phyloP scores from a whole-genome alignment of 108 stramenopile species.

The Chaetoceros muelleri region DNA sequence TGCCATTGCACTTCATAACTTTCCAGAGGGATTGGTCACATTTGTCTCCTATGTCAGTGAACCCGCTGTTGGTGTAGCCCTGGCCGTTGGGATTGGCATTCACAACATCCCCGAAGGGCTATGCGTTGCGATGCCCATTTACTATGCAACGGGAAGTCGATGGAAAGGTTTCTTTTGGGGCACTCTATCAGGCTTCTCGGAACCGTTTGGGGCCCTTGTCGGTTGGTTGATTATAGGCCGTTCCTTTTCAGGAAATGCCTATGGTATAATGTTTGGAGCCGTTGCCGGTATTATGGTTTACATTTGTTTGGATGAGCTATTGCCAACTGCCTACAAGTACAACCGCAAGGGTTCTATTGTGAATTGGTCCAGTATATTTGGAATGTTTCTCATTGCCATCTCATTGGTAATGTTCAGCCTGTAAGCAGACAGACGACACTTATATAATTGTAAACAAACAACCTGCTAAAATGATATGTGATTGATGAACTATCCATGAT shows the following conservation, averaged over 20 bases:
- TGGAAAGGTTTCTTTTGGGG: conserved; percentile 77
- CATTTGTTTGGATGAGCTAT: conserved; percentile 11
- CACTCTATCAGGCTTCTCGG: conserved; percentile 55
- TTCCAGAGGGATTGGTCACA: conserved; percentile 87
- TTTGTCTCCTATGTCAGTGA: conserved; percentile 70
- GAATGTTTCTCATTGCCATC: conserved; percentile 72
- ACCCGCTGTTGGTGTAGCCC: conserved; percentile 57
- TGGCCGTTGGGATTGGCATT: conserved; percentile 79
- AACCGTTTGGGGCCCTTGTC: conserved; percentile 64
- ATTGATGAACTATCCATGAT: too few relatives aligned
- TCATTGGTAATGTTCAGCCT: conserved; percentile 53
- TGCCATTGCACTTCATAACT: conserved; percentile 81
- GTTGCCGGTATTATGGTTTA: conserved; percentile 75
- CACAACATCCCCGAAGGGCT: conserved; percentile 90
- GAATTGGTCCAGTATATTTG: conserved; percentile 43
- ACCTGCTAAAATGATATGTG: too few relatives aligned
- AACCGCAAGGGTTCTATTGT: conserved; percentile 7
- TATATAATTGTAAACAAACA: too few relatives aligned
- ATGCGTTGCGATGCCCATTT: conserved; percentile 81
- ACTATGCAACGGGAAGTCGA: conserved; percentile 78
- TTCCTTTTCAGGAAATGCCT: conserved; percentile 25
- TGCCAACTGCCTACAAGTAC: conserved; percentile 14
- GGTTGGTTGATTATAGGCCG: conserved; percentile 58
- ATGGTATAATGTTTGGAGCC: conserved; percentile 53
- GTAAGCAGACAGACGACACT: too few relatives aligned